A percentile compares a stretch with the other conserved stretches of the same genome.
Conservation (phyloP, 495 filamentous ascomycete genomes). For the Daldinia concentrica region DNA sequence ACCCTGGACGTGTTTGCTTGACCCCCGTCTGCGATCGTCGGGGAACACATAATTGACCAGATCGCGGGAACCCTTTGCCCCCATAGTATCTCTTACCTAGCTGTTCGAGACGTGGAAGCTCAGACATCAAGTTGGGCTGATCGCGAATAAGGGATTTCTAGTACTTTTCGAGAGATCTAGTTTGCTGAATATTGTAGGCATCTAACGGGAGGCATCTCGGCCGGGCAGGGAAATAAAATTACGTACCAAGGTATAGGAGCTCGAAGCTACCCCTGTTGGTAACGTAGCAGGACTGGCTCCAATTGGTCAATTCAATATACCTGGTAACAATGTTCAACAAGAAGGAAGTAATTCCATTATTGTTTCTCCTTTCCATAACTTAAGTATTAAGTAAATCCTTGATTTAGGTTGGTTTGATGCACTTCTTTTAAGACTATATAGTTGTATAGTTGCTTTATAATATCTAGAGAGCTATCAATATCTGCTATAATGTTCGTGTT, state of each 20-base stretch:
- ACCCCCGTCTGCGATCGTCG: constrained; percentile 38
- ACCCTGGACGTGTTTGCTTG: constrained; percentile 39
- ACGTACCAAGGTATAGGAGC: constrained; percentile 9
- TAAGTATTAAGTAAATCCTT: not conserved
- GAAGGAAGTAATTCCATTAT: not conserved
- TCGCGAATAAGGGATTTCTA: constrained; percentile 17
- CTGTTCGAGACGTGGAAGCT: constrained; percentile 17
- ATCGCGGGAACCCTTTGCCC: constrained; percentile 40
- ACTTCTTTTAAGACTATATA: not conserved
- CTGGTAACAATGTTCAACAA: constrained; percentile 12
- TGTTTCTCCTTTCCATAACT: constrained; percentile 11
- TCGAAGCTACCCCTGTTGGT: constrained; percentile 27
- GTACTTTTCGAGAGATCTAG: constrained; percentile 16
- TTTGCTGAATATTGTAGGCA: not conserved
- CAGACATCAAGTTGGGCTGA: constrained; percentile 28
- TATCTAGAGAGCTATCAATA: not conserved
- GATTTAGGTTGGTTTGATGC: not conserved
- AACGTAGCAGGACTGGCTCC: constrained; percentile 13
- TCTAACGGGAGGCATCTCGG: not conserved
- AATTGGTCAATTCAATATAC: constrained; percentile 16
- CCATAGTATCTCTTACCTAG: constrained; percentile 23
- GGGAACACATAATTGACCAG: constrained; percentile 35
- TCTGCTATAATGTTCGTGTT: not conserved
- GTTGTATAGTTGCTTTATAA: not conserved
- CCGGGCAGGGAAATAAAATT: constrained; percentile 5